A percentile compares a stretch with the other conserved stretches of the same genome.
These are phyloP conservation scores for Oleoguttula mirabilis DNA, from an alignment of 495 filamentous ascomycete species.

Conservation along the genomic window DNA sequence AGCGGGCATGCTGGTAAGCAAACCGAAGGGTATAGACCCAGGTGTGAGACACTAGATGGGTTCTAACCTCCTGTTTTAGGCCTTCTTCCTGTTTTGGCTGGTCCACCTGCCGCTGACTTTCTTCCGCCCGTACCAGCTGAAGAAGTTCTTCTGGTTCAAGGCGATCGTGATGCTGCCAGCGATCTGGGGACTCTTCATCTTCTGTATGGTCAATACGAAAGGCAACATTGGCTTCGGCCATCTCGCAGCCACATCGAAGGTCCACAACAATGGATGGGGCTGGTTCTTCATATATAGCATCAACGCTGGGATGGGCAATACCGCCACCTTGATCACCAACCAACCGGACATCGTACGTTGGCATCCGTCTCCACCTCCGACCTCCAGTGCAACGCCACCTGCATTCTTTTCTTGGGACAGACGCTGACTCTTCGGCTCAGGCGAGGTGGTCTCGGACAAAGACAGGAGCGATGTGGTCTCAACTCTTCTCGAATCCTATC, in stretches of 20 bases:
- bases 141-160: slow-evolving; percentile 49
- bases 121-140: slow-evolving; percentile 46
- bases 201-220: slow-evolving; percentile 33
- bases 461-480: slow-evolving; percentile 31
- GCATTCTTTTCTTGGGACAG: neutral
- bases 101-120: slow-evolving; percentile 42
- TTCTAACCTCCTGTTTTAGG: too few relatives aligned
- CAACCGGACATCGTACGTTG: slow-evolving; percentile 28
- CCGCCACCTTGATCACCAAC: slow-evolving; percentile 34
- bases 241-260: slow-evolving; percentile 8
- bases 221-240: slow-evolving; percentile 26
- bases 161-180: slow-evolving; percentile 24
- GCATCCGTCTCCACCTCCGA: too few relatives aligned
- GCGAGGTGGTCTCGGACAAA: slow-evolving; percentile 19
- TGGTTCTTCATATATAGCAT: slow-evolving; percentile 35
- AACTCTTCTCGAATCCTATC: slow-evolving; percentile 31
- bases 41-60: too few relatives aligned
- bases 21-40: too few relatives aligned
- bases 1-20: slow-evolving; percentile 50
- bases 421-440: too few relatives aligned
- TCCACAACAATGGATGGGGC: neutral
- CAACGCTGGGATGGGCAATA: slow-evolving; percentile 35
- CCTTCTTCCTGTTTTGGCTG: slow-evolving; percentile 51
- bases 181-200: slow-evolving; percentile 32
- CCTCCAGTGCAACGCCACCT: neutral